Conservation (phyloP, 1,284 basidiomycete species). For the Phellopilus nigrolimitatus region DNA sequence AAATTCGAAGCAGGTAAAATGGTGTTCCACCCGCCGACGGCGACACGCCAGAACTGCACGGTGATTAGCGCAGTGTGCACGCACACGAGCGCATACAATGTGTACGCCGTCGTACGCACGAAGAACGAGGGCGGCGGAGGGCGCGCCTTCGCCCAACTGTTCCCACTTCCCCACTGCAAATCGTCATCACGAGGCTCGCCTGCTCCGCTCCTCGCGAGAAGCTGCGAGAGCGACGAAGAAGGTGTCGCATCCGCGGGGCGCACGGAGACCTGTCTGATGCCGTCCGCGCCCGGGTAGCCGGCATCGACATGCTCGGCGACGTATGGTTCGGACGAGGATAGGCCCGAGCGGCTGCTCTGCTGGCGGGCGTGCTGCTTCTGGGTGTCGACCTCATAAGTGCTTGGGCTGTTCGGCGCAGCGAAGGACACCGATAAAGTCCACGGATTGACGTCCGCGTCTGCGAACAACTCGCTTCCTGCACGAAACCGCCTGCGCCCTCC, state of each 20-base stretch:
- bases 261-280: background rate
- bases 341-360: constrained; percentile 3
- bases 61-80: constrained; percentile 11
- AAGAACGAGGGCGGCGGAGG: background rate
- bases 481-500: background rate
- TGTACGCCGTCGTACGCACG: background rate
- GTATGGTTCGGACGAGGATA: constrained; percentile 8
- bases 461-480: background rate
- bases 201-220: background rate
- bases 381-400: background rate
- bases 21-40: background rate
- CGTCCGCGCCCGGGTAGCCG: background rate
- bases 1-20: background rate
- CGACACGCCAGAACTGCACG: constrained; percentile 9
- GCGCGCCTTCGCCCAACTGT: background rate
- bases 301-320: background rate
- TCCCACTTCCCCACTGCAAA: background rate
- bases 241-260: background rate
- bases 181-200: background rate
- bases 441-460: constrained; percentile 14
- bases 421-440: constrained; percentile 17
- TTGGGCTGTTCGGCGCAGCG: constrained; percentile 7
- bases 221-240: background rate
- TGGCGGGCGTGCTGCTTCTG: constrained; percentile 6
- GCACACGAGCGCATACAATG: constrained; percentile 7